These are phyloP conservation scores for Pseudocercospora cruenta DNA, from an alignment of 2,329 filamentous ascomycete genomes.

Conservation along the genomic window DNA sequence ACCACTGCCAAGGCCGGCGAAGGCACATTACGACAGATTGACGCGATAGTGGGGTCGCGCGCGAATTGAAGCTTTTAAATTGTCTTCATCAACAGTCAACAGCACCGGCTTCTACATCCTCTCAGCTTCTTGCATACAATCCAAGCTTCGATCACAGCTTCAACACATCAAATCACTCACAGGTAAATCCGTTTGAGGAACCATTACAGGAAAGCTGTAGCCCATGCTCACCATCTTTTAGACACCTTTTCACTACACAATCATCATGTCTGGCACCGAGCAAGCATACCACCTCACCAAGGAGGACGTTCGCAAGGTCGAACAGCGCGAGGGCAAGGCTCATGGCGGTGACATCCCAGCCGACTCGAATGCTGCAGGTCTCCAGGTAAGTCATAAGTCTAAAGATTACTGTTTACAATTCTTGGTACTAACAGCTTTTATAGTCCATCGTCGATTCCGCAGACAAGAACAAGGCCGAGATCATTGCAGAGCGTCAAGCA, in stretches of 20 bases:
- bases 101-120: neutral
- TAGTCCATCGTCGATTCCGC: slow-evolving; percentile 36
- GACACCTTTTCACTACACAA: slow-evolving; percentile 9
- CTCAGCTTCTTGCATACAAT: neutral
- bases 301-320: slow-evolving; percentile 54
- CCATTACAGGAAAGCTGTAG: neutral
- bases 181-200: neutral
- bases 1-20: too few species aligned
- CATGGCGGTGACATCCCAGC: slow-evolving; percentile 48
- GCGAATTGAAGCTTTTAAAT: neutral
- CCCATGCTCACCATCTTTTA: slow-evolving; percentile 5
- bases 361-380: slow-evolving; percentile 49
- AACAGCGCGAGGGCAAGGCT: slow-evolving; percentile 46
- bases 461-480: slow-evolving; percentile 58
- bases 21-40: neutral
- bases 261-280: slow-evolving; percentile 40
- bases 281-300: slow-evolving; percentile 53
- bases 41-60: neutral
- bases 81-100: neutral
- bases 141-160: neutral
- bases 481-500: slow-evolving; percentile 69
- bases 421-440: neutral
- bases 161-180: neutral
- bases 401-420: neutral
- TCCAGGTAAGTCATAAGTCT: slow-evolving; percentile 46